Evolutionary conservation across 225 moss, liverwort and hornwort genomes (phyloP), one percentile per base, ranked within the genome.

Genomic region (Rhytidiadelphus loreus): DNA sequence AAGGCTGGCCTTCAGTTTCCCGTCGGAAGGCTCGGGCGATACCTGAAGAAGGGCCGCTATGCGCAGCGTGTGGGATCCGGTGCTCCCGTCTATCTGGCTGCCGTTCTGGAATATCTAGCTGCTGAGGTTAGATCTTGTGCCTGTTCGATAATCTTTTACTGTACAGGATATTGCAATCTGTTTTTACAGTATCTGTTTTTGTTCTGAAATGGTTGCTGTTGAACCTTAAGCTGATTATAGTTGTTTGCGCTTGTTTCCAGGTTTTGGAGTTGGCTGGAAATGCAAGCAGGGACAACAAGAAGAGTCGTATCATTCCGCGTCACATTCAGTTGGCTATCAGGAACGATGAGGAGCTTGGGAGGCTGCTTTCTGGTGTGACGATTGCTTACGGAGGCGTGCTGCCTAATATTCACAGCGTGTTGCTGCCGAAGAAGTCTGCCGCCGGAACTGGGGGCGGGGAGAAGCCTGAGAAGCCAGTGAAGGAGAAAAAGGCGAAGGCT

Each of bases 181-280:
- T 7, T 2, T 4, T 4, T 26, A 56, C 1, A 2, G 2, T 3
- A 4, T 7, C 39, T 10, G 3, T 69, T 23, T 3, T 8, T 24
- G 41, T 0, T 22, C 4, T 2, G 41, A 2, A 12, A 18, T 64
- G 5, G 30, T 32, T 63, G 23, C 8, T 35, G 20, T 10, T 24
- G 25, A 1, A 8, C 3, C 9, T 9, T 6, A 23, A 20, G 4
- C 72, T 84, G n/a, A 89, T 32, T 25, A 10, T 5, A 14, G 1
- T 1, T 46, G 3, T 21, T 12, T 57, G 9, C 1, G 3, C 22
- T 25, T 19, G 22, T 52, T 17, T 37, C 4, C 85, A 95, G 94
- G 95, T 95, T n/a, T 75, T 95, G 32, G 95, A 94, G 88, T 89
- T 95, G 86, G 95, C 94, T 14, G 95, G 95, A 2, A 95, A 95